phyloP scores from a whole-genome alignment of 768 basidiomycete genomes.

The Termitomyces sp. region DNA sequence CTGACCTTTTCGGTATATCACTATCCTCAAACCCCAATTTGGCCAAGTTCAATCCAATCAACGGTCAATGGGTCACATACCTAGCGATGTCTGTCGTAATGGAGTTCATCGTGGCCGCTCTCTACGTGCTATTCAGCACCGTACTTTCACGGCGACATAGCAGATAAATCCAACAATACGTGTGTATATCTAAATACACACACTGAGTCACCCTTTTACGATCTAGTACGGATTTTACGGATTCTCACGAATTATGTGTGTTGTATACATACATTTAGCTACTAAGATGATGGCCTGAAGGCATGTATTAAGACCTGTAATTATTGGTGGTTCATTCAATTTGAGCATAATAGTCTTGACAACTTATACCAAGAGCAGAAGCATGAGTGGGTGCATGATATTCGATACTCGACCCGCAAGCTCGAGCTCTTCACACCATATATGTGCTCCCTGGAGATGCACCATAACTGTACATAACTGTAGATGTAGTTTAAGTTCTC shows the following conservation, averaged over 20 bases:
- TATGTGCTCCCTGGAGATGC: not conserved
- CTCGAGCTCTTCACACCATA: not conserved
- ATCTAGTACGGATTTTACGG: constrained; percentile 2
- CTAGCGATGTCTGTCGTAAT: constrained; percentile 54
- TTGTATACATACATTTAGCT: not conserved
- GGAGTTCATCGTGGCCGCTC: constrained; percentile 47
- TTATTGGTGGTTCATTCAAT: not conserved
- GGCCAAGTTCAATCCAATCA: constrained; percentile 50
- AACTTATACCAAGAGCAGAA: not conserved
- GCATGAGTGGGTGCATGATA: not conserved
- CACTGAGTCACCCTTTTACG: constrained; percentile 3
- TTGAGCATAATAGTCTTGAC: not conserved
- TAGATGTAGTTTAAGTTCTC: not conserved
- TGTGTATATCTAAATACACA: not conserved
- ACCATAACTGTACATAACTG: constrained; percentile 3
- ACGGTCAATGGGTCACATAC: constrained; percentile 54
- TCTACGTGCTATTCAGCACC: constrained; percentile 45
- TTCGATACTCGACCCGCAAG: not conserved
- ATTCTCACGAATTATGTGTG: not conserved
- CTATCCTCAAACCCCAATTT: constrained; percentile 37
- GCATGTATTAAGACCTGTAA: not conserved
- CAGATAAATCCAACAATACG: not conserved
- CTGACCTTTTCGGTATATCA: constrained; percentile 33
- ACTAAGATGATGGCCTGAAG: not conserved
- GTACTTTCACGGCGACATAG: constrained; percentile 30